Percentiles rank a stretch among this genome's conserved stretches.
Conservation (phyloP, 352 stramenopile species). For the Globisporangium okanoganense region DNA sequence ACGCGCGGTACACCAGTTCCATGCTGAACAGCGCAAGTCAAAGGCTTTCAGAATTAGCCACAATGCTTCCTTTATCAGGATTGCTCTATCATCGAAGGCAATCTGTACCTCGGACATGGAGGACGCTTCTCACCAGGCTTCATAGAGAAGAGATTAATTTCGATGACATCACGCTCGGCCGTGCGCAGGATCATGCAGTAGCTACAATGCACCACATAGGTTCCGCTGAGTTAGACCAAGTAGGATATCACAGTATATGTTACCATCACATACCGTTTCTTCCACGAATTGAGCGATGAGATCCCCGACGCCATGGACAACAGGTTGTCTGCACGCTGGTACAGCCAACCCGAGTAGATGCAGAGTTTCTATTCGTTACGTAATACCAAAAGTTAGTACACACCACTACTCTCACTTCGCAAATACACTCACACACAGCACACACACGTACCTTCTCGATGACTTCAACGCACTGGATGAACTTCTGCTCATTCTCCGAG, state of each 20-base stretch:
- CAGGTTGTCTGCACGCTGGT: slow-evolving; percentile 79
- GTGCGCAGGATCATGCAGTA: slow-evolving; percentile 78
- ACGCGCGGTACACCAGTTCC: slow-evolving; percentile 62
- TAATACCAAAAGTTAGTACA: background rate
- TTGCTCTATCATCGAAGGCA: background rate
- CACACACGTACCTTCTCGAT: slow-evolving; percentile 60
- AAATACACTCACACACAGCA: background rate
- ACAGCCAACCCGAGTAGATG: slow-evolving; percentile 78
- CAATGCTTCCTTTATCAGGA: background rate
- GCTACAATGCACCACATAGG: slow-evolving; percentile 17
- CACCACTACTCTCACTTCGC: background rate
- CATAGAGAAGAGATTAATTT: slow-evolving; percentile 84
- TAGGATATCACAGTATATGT: background rate
- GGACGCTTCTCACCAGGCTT: slow-evolving; percentile 66
- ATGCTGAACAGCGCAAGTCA: slow-evolving; percentile 9
- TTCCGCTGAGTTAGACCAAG: background rate
- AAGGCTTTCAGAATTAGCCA: background rate
- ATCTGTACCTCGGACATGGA: slow-evolving; percentile 45
- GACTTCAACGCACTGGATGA: slow-evolving; percentile 69
- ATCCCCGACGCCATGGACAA: slow-evolving; percentile 71
- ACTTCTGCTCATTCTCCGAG: slow-evolving; percentile 32
- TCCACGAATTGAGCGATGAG: slow-evolving; percentile 79
- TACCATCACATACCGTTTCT: slow-evolving; percentile 43
- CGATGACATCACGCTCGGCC: slow-evolving; percentile 42
- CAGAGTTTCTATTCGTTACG: slow-evolving; percentile 54